Evolutionary conservation across 805 yeast genomes (phyloP).

Genomic region (Saccharomyces paradoxus): DNA sequence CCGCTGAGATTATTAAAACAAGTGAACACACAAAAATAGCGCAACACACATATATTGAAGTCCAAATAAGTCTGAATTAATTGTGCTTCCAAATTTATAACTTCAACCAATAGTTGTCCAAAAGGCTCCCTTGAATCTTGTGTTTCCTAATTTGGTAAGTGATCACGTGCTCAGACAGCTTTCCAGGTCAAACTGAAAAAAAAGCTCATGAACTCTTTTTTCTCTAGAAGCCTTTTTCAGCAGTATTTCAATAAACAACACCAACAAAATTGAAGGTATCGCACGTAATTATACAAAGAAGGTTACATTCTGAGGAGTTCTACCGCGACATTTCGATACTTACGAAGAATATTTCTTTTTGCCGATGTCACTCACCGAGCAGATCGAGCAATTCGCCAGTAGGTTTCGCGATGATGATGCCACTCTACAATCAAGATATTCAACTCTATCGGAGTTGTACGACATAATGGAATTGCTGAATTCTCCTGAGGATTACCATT

Average conservation of each 20-base stretch:
- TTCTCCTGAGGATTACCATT: constrained; percentile 72
- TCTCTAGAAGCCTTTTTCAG: neutral
- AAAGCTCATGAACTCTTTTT: neutral
- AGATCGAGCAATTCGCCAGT: constrained; percentile 60
- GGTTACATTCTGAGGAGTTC: neutral
- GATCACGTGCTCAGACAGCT: constrained; percentile 12
- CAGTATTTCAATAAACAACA: neutral
- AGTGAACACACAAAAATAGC: neutral
- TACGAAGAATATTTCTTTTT: neutral
- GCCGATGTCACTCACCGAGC: constrained; percentile 35
- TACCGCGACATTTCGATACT: neutral
- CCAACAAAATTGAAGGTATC: neutral
- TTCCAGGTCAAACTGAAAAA: constrained; percentile 7
- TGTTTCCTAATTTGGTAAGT: constrained; percentile 16
- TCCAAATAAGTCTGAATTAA: no score
- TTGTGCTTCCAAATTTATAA: no score
- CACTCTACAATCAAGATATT: constrained; percentile 54
- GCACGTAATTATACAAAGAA: neutral
- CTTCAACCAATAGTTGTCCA: neutral
- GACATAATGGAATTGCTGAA: constrained; percentile 82
- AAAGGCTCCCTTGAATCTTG: neutral
- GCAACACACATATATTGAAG: neutral
- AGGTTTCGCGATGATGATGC: constrained; percentile 47
- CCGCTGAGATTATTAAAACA: neutral
- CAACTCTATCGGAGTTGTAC: constrained; percentile 70